These are phyloP conservation scores for Aspergillus diversus DNA, from an alignment of 495 filamentous ascomycete genomes.

Conservation along the genomic window DNA sequence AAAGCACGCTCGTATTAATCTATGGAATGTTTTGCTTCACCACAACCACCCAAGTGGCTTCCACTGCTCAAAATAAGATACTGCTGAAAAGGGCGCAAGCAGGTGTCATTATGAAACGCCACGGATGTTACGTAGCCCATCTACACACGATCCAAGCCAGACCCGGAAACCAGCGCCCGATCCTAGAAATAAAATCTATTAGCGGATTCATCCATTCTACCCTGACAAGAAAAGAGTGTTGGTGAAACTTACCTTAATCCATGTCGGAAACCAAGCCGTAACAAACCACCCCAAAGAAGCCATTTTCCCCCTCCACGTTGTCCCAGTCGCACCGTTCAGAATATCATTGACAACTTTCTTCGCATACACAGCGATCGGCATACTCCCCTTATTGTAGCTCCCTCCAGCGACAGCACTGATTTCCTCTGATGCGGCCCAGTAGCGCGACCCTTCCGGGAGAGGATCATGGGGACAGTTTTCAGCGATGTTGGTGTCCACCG, in stretches of 20 bases:
- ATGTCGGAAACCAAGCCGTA: constrained; percentile 21
- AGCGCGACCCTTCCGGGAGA: constrained; percentile 1
- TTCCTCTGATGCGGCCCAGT: constrained; percentile 5
- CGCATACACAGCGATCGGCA: constrained; percentile 23
- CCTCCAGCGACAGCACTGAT: constrained; percentile 10
- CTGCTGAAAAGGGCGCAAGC: too few relatives aligned
- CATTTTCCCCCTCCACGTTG: constrained; percentile 31
- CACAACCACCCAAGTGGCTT: too few relatives aligned
- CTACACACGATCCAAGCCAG: background rate
- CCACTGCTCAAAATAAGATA: too few relatives aligned
- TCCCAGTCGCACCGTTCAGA: constrained; percentile 19
- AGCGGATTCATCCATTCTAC: background rate
- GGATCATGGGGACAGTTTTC: background rate
- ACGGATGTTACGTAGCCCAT: too few relatives aligned
- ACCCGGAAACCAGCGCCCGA: background rate
- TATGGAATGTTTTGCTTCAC: too few relatives aligned
- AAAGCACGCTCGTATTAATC: too few relatives aligned
- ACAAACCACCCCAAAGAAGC: constrained; percentile 23
- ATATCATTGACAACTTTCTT: constrained; percentile 27
- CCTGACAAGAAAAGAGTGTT: too few relatives aligned
- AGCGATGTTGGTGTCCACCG: constrained; percentile 6
- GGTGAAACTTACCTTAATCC: constrained; percentile 29
- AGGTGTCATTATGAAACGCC: too few relatives aligned
- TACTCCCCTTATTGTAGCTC: constrained; percentile 15
- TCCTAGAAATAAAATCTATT: background rate